phyloP scores from a whole-genome alignment of 176 grass and related monocot genomes.

The Dendrocalamus sinicus region DNA sequence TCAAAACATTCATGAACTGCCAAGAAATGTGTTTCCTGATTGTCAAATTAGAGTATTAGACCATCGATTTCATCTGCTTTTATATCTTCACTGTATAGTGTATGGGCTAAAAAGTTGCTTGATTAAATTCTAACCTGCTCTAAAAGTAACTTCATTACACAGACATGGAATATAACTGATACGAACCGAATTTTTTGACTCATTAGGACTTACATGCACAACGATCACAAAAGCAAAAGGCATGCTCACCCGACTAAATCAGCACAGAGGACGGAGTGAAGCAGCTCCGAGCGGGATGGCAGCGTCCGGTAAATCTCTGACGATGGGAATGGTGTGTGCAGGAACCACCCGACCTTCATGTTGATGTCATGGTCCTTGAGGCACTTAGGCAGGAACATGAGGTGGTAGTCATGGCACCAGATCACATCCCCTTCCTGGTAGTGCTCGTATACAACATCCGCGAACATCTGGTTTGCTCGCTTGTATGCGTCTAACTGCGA shows the following conservation, averaged over 20 bases:
- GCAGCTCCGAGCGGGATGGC: constrained; percentile 85
- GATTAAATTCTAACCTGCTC: constrained; percentile 1
- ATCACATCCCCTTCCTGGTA: constrained; percentile 99
- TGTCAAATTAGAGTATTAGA: constrained; percentile 26
- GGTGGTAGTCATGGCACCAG: constrained; percentile 99
- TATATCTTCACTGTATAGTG: not conserved
- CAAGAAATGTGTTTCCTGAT: not conserved
- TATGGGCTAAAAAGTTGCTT: not conserved
- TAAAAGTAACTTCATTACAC: constrained; percentile 15
- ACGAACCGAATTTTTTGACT: not conserved
- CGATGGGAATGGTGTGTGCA: constrained; percentile 98
- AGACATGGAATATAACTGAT: constrained; percentile 36
- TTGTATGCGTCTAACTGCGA: constrained; percentile 98
- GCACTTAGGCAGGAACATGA: constrained; percentile 98
- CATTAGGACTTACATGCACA: not conserved
- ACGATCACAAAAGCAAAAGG: constrained; percentile 28
- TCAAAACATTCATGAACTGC: not conserved
- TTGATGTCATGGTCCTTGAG: constrained; percentile 92
- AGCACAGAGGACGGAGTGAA: constrained; percentile 92
- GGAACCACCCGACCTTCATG: constrained; percentile 99
- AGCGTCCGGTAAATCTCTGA: constrained; percentile 95
- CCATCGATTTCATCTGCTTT: not conserved
- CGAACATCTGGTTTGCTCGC: constrained; percentile 98
- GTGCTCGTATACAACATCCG: constrained; percentile 95
- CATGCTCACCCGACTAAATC: constrained; percentile 94